Evolutionary conservation across 1,284 basidiomycete genomes (phyloP), one percentile per base, ranked within the genome.

Genomic region (Neotropicomus parvogracilis): DNA sequence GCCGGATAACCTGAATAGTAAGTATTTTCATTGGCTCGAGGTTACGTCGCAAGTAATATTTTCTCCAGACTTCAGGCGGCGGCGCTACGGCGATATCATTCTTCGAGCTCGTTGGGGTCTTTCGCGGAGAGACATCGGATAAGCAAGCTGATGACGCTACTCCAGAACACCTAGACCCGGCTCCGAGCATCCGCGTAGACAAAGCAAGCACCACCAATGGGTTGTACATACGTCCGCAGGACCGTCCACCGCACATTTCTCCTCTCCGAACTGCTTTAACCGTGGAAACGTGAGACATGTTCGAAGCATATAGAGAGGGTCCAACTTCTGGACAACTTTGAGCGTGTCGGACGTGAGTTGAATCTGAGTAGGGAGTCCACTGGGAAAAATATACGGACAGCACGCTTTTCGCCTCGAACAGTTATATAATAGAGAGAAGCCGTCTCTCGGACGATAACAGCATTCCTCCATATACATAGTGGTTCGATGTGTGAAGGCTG

Each of bases 111-210:
- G 13, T 70, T 68, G 0, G 59, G 65, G 56, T 88, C 80, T 48
- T 80, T 81, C 2, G 87, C 82, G 0, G 91, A 88, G 42, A 97
- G 65, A 0, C 80, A 77, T 32, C 86, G 81, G 17, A 97, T 75
- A 2, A 88, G 75, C 31, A 97, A 59, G 31, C 89, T 81, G 11
- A 90, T 74, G 4, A 85, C 74, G 56, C 95, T 95, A 16, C 85
- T 89, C 49, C 91, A 72, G 62, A 94, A 83, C 7, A 97, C 65
- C 57, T 91, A 83, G 12, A 97, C 84, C 92, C 92, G 97, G 17
- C 70, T 60, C 70, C 65, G 24, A 93, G 70, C 55, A 82, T 77
- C 44, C 84, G 79, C 1, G 78, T 76, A 33, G 86, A 79, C 11
- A 95, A 70, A 7, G 85, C 70, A 28, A 90, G 68, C 11, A 93